Conservation (phyloP, 257 asterid genomes). For the Anisodus tanguticus region DNA sequence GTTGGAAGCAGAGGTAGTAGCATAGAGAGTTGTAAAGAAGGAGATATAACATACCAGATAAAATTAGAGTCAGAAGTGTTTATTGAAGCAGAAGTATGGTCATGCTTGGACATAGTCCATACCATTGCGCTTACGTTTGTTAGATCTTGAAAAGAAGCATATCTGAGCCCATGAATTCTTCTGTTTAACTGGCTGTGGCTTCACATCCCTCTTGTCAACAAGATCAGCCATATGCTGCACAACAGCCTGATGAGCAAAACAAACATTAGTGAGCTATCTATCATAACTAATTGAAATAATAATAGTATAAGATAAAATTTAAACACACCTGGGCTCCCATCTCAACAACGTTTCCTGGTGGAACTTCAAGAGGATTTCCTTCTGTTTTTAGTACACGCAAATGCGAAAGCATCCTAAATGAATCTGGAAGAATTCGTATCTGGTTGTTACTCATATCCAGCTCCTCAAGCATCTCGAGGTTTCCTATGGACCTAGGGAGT, state of each 20-base stretch:
- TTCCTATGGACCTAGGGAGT: constrained; percentile 40
- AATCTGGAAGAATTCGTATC: constrained; percentile 75
- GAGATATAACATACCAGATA: constrained; percentile 42
- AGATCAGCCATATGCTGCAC: constrained; percentile 81
- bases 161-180: constrained; percentile 82
- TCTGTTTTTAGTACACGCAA: constrained; percentile 66
- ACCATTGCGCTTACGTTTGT: constrained; percentile 73
- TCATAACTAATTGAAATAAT: not conserved
- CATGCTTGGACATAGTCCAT: constrained; percentile 49
- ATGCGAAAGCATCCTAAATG: constrained; percentile 71
- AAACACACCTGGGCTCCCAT: constrained; percentile 69
- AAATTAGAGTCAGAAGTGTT: not conserved
- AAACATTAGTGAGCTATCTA: not conserved
- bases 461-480: constrained; percentile 40
- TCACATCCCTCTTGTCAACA: constrained; percentile 68
- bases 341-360: constrained; percentile 59
- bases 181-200: constrained; percentile 63
- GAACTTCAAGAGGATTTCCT: constrained; percentile 79
- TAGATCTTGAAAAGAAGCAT: constrained; percentile 69
- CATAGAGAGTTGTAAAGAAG: constrained; percentile 14
- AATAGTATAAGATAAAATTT: constrained; percentile 7
- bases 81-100: constrained; percentile 21
- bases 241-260: constrained; percentile 58
- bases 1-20: not conserved
- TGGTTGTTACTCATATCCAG: constrained; percentile 58